Conservation (phyloP, 169 alveolate species). For the Cryptosporidium tyzzeri region DNA sequence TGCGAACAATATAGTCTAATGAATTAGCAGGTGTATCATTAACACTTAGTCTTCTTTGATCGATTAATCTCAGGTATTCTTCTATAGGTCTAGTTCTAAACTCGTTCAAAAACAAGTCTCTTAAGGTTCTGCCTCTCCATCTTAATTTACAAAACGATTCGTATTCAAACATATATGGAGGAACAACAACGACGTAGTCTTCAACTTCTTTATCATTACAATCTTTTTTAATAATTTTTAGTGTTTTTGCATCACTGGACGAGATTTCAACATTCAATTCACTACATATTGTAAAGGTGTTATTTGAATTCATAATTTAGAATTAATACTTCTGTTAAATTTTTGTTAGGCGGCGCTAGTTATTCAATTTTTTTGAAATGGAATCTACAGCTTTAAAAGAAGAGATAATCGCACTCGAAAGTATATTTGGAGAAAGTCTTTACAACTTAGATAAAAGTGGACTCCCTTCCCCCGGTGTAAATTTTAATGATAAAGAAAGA, state of each 20-base stretch:
- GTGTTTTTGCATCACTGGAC: neutral
- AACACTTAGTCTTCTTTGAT: slow-evolving; percentile 83
- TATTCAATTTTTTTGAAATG: neutral
- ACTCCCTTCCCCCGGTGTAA: slow-evolving; percentile 31
- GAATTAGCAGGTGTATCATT: slow-evolving; percentile 80
- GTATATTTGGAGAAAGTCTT: slow-evolving; percentile 32
- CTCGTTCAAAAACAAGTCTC: slow-evolving; percentile 81
- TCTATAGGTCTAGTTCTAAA: slow-evolving; percentile 84
- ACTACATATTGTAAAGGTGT: neutral
- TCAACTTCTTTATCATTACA: neutral
- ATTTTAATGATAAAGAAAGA: slow-evolving; percentile 15
- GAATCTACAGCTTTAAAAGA: slow-evolving; percentile 9
- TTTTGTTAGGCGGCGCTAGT: neutral
- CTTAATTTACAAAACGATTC: slow-evolving; percentile 79
- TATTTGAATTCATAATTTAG: neutral
- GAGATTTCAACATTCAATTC: slow-evolving; percentile 14
- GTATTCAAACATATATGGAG: slow-evolving; percentile 75
- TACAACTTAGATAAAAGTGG: neutral
- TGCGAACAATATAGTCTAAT: slow-evolving; percentile 80
- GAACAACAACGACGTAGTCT: slow-evolving; percentile 20
- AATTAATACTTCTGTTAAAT: neutral
- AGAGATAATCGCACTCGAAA: slow-evolving; percentile 31
- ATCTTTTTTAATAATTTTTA: slow-evolving; percentile 1
- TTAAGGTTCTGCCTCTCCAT: slow-evolving; percentile 82
- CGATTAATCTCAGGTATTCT: slow-evolving; percentile 85